phyloP scores from a whole-genome alignment of 192 early-diverging fungal species.

The Coemansia sp. region DNA sequence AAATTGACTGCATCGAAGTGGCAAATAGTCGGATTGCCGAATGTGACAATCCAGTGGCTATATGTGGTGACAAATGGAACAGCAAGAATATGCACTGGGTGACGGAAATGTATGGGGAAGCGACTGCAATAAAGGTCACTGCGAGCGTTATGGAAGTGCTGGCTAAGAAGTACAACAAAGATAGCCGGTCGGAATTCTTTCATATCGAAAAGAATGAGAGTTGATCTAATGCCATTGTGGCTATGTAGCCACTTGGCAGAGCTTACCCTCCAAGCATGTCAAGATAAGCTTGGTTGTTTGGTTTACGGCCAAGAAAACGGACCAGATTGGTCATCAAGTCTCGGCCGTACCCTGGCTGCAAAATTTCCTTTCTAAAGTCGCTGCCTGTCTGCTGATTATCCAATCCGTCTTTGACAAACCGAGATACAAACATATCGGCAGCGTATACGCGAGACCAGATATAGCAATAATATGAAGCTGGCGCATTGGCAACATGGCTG shows the following conservation, averaged over 20 bases:
- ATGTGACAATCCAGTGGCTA: not conserved
- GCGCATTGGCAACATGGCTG: slow-evolving; percentile 63
- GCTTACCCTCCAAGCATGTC: slow-evolving; percentile 6
- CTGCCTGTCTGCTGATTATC: slow-evolving; percentile 13
- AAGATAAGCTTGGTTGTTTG: not conserved
- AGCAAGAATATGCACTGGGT: not conserved
- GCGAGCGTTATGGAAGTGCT: not conserved
- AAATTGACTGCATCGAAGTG: too few relatives aligned
- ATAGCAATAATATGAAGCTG: slow-evolving; percentile 66
- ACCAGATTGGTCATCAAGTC: not conserved
- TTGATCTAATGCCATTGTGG: not conserved
- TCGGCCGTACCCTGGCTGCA: slow-evolving; percentile 6
- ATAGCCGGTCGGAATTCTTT: not conserved
- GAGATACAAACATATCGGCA: slow-evolving; percentile 70
- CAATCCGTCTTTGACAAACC: slow-evolving; percentile 59
- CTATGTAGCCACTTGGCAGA: not conserved
- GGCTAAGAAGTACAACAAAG: not conserved
- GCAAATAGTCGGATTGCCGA: too few relatives aligned
- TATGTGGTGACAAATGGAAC: not conserved
- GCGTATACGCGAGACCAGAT: slow-evolving; percentile 71
- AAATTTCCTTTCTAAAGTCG: slow-evolving; percentile 8
- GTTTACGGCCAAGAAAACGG: slow-evolving; percentile 6
- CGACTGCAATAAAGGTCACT: not conserved
- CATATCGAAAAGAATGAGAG: not conserved
- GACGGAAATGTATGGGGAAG: not conserved